Evolutionary conservation across 129 eudicot genomes (phyloP).

Genomic region (Tanacetum coccineum): DNA sequence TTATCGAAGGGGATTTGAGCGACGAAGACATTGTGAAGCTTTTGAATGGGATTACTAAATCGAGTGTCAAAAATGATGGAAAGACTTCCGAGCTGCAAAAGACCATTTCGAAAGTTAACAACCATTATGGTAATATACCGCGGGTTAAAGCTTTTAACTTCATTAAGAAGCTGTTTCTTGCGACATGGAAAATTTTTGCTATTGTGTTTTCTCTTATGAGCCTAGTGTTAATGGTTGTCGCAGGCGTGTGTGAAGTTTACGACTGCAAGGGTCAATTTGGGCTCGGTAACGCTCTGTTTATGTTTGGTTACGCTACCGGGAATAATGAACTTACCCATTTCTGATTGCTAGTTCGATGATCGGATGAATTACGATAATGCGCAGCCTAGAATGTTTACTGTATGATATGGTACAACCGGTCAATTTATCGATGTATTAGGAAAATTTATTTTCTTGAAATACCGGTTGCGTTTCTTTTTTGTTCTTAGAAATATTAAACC

Average conservation of each 20-base stretch:
- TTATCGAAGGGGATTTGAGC: constrained; percentile 26
- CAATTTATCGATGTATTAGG: too few species aligned
- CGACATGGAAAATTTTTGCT: constrained; percentile 15
- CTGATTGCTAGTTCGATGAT: constrained; percentile 3
- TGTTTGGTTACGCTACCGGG: background rate
- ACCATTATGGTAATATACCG: constrained; percentile 19
- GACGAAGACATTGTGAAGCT: constrained; percentile 20
- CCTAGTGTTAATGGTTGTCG: constrained; percentile 6
- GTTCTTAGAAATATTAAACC: too few species aligned
- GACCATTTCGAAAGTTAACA: constrained; percentile 12
- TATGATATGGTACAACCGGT: too few species aligned
- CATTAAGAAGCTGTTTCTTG: constrained; percentile 20
- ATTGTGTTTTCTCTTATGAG: constrained; percentile 7
- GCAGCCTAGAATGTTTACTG: too few species aligned
- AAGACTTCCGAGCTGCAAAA: constrained; percentile 18
- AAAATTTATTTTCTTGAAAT: too few species aligned
- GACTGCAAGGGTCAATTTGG: constrained; percentile 9
- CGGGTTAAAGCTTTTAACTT: constrained; percentile 15
- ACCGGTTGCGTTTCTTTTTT: too few species aligned
- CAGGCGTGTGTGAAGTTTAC: constrained; percentile 27
- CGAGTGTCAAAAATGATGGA: background rate
- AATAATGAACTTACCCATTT: background rate
- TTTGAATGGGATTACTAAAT: constrained; percentile 31
- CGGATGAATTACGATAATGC: background rate
- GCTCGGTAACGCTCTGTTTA: background rate